Percentiles rank a stretch among this genome's conserved stretches.
Evolutionary conservation across 2,329 filamentous ascomycete genomes (phyloP).

Genomic region (Paecilomyces dactylethromorphus): DNA sequence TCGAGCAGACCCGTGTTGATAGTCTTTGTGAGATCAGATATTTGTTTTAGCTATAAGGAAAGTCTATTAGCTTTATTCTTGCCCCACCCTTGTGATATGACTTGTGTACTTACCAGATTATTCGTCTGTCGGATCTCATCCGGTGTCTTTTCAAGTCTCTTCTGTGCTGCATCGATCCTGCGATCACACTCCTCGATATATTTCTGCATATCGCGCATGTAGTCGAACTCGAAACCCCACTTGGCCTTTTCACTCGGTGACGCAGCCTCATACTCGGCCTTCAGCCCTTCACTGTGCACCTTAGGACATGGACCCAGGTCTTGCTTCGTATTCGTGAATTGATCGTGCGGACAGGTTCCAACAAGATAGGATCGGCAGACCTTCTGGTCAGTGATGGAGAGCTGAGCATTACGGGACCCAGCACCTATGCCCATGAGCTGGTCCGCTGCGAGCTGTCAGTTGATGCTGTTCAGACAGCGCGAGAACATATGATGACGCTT

Average conservation of each 20-base stretch:
- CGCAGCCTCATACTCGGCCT: constrained; percentile 77
- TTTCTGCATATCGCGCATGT: constrained; percentile 89
- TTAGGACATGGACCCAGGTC: constrained; percentile 86
- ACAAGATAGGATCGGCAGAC: constrained; percentile 91
- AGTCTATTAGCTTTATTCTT: not conserved
- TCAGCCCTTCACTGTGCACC: constrained; percentile 80
- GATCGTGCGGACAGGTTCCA: constrained; percentile 93
- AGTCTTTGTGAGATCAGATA: constrained; percentile 70
- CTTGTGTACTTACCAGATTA: constrained; percentile 51
- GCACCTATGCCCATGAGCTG: constrained; percentile 74
- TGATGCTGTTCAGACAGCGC: constrained; percentile 8
- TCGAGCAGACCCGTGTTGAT: constrained; percentile 80
- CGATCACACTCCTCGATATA: constrained; percentile 97
- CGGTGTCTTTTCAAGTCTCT: constrained; percentile 89
- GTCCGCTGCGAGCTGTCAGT: constrained; percentile 35
- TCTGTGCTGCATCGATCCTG: constrained; percentile 83
- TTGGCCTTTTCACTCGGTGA: constrained; percentile 64
- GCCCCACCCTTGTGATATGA: not conserved
- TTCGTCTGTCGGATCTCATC: constrained; percentile 97
- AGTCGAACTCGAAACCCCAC: constrained; percentile 93
- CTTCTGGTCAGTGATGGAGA: constrained; percentile 85
- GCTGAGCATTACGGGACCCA: constrained; percentile 67
- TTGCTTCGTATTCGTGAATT: constrained; percentile 99
- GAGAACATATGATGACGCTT: constrained; percentile 7
- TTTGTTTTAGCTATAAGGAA: constrained; percentile 61